Percentiles rank a stretch among this genome's conserved stretches.
These are phyloP conservation scores for Setaria italica DNA, from an alignment of 202 grass and related monocot genomes.

Conservation along the genomic window DNA sequence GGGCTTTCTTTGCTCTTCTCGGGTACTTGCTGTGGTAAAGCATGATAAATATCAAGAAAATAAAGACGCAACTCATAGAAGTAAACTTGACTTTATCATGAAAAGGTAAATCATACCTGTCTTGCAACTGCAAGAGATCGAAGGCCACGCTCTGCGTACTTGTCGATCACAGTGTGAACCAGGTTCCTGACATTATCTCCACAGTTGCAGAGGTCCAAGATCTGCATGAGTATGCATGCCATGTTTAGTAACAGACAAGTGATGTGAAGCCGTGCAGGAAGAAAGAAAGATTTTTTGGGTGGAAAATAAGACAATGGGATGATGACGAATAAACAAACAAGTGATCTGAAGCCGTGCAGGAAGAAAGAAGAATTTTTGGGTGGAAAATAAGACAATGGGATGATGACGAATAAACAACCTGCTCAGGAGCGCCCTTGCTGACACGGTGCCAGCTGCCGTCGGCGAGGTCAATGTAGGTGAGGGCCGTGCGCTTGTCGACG, in stretches of 20 bases:
- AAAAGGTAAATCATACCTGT: conserved; percentile 47
- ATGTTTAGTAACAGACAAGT: not conserved
- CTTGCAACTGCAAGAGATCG: conserved; percentile 68
- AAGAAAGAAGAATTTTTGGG: not conserved
- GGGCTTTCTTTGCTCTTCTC: conserved; percentile 63
- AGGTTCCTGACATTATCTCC: conserved; percentile 46
- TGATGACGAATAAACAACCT: conserved; percentile 16
- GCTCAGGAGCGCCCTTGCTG: conserved; percentile 76
- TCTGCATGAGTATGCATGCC: conserved; percentile 36
- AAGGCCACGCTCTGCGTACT: conserved; percentile 70
- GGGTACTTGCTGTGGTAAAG: conserved; percentile 52
- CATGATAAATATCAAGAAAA: not conserved
- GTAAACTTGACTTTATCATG: too few relatives aligned
- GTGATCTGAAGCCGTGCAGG: not conserved
- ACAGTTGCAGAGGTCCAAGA: conserved; percentile 66
- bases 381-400: not conserved
- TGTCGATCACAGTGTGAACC: conserved; percentile 61
- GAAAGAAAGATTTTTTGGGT: not conserved
- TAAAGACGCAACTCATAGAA: not conserved
- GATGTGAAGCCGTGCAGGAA: not conserved
- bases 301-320: not conserved
- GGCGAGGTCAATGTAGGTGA: conserved; percentile 59
- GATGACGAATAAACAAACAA: not conserved
- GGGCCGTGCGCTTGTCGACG: conserved; percentile 79
- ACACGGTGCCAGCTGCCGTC: conserved; percentile 63